Evolutionary conservation across 345 rosid genomes (phyloP).

Genomic region (Chamaenerion angustifolium): DNA sequence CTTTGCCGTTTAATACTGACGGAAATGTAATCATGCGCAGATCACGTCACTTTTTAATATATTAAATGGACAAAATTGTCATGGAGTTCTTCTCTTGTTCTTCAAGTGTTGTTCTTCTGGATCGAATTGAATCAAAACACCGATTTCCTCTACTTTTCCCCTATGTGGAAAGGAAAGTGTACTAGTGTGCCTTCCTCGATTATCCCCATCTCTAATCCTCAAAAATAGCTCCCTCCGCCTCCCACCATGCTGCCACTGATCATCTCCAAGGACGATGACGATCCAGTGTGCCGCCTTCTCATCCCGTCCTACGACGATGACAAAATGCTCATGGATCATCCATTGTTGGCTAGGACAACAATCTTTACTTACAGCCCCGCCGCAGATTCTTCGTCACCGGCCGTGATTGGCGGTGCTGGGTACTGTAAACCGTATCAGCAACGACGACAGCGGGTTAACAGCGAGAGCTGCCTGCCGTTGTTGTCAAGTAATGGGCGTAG

Average conservation of each 20-base stretch:
- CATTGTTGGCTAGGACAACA: constrained; percentile 23
- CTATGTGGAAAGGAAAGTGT: too few species aligned
- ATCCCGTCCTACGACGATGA: constrained; percentile 41
- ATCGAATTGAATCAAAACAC: too few species aligned
- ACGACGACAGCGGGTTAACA: constrained; percentile 41
- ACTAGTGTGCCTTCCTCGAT: constrained; percentile 14
- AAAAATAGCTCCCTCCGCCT: background rate
- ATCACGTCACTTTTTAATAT: too few species aligned
- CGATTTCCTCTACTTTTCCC: too few species aligned
- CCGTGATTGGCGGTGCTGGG: too few species aligned
- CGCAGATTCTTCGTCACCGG: too few species aligned
- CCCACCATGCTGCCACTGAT: constrained; percentile 2
- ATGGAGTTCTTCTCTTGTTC: too few species aligned
- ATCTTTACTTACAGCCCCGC: too few species aligned
- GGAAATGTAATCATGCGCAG: too few species aligned
- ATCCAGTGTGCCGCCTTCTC: constrained; percentile 31
- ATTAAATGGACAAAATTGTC: too few species aligned
- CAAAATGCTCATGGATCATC: constrained; percentile 19
- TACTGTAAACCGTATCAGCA: constrained; percentile 16
- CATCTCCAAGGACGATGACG: constrained; percentile 14
- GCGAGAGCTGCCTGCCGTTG: constrained; percentile 44
- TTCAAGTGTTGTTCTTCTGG: too few species aligned
- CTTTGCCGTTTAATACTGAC: too few species aligned
- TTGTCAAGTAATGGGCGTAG: constrained; percentile 16
- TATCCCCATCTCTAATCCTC: constrained; percentile 8